Evolutionary conservation across 257 asterid genomes (phyloP), one percentile per base, ranked within the genome.

Genomic region (Galeopsis tetrahit): DNA sequence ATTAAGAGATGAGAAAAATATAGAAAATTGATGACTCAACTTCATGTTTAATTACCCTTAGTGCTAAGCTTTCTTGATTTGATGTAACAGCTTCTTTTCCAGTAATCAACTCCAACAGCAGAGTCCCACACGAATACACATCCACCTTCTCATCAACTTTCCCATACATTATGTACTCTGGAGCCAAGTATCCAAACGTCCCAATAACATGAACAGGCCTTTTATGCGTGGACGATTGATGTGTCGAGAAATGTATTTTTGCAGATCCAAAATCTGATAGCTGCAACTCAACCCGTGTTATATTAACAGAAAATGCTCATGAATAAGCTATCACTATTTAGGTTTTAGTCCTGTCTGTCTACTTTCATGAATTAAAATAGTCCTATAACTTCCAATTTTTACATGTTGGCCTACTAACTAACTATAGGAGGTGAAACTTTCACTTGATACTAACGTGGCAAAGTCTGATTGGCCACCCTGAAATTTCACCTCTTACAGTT

Each of bases 141-240:
- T 92, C 98, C 63, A 85, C 79, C 86, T 90, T 92, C 83, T 88
- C 96, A 71, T 92, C 96, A 73, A 92, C 91, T 83, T 87, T 86
- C 17, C 96, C 98, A 59, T 84, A 88, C 96, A 84, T 85, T 80
- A 86, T 70, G 78, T 90, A 92, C 79, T 92, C 98, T 1, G 98
- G 98, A 10, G 96, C 98, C 79, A 88, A 76, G 86, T 88, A 86
- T 73, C 96, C 95, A 51, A 79, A 83, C 15, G 88, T 86, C 70
- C 85, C 92, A 49, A 79, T 83, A 32, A 79, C 86, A 60, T 83
- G 82, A 68, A 74, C 73, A 6, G 85, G 90, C 81, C 80, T 81
- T 57, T 76, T 78, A 60, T 57, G 73, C 7, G 58, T 69, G 4
- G 80, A 71, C 33, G 81, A 75, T 66, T 77, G 73, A 76, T 73